phyloP scores from a whole-genome alignment of 2,329 filamentous ascomycete species.

The Clonostachys rhizophaga region DNA sequence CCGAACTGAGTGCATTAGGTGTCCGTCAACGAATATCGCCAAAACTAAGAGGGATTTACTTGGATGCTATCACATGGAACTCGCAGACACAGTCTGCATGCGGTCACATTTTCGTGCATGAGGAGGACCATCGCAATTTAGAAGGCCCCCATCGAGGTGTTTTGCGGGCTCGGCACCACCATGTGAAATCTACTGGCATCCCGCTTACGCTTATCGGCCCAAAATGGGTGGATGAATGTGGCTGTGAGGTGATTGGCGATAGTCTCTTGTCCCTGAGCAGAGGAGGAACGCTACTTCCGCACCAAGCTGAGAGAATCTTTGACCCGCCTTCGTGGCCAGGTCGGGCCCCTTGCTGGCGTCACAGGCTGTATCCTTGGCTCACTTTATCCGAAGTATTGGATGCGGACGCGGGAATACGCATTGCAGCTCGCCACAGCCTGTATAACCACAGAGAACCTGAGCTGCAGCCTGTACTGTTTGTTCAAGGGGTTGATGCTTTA shows the following conservation, averaged over 20 bases:
- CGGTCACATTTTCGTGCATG: conserved; percentile 46
- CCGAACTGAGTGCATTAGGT: conserved; percentile 45
- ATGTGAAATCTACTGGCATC: conserved; percentile 44
- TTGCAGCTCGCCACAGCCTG: conserved; percentile 22
- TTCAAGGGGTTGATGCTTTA: no score
- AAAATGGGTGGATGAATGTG: conserved; percentile 40
- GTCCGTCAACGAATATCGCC: conserved; percentile 48
- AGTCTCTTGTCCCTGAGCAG: conserved; percentile 38
- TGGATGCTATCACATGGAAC: conserved; percentile 37
- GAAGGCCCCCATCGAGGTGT: conserved; percentile 35
- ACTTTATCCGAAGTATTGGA: conserved; percentile 41
- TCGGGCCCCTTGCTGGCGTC: conserved; percentile 43
- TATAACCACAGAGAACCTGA: no score
- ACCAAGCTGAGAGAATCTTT: background rate
- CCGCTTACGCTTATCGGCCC: conserved; percentile 47
- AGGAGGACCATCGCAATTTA: conserved; percentile 49
- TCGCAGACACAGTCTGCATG: conserved; percentile 14
- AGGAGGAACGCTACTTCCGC: background rate
- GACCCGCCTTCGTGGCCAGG: conserved; percentile 6
- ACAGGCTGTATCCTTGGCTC: conserved; percentile 46
- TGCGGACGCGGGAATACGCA: conserved; percentile 32
- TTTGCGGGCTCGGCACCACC: conserved; percentile 34
- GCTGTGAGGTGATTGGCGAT: conserved; percentile 21
- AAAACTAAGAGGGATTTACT: conserved; percentile 38
- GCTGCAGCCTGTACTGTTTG: no score